Percentiles rank a stretch among this genome's conserved stretches.
Conservation (phyloP, 306 rosid species). For the Ammopiptanthus mongolicus region DNA sequence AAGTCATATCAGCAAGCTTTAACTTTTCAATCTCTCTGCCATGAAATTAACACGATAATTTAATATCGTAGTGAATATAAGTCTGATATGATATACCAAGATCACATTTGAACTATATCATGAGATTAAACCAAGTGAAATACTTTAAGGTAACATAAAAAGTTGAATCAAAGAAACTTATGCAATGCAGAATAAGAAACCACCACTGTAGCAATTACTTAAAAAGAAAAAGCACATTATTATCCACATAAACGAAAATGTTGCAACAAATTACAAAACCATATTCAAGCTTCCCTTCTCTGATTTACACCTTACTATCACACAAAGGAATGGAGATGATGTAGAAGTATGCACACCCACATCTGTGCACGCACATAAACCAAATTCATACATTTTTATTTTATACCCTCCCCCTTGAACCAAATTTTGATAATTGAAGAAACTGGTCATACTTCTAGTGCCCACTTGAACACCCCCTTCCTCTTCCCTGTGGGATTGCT, state of each 20-base stretch:
- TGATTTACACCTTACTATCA: not conserved
- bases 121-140: not conserved
- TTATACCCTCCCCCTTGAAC: not conserved
- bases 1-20: conserved; percentile 86
- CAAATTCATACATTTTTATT: not conserved
- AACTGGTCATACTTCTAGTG: not conserved
- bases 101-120: not conserved
- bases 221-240: not conserved
- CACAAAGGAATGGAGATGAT: not conserved
- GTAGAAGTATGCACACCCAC: not conserved
- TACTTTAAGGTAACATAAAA: not conserved
- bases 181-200: not conserved
- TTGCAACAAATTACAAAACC: not conserved
- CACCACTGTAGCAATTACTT: not conserved
- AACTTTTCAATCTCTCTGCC: conserved; percentile 94
- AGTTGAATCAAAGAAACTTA: not conserved
- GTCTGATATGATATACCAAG: not conserved
- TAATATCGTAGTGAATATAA: not conserved
- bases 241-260: not conserved
- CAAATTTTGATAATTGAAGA: not conserved
- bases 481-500: not conserved
- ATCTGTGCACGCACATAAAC: not conserved
- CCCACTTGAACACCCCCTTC: not conserved
- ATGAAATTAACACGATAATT: conserved; percentile 12
- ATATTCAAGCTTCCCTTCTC: not conserved